Percentiles rank a stretch among this genome's conserved stretches.
These are phyloP conservation scores for Thelephora aurantiotincta DNA, from an alignment of 768 basidiomycete genomes.

Conservation along the genomic window DNA sequence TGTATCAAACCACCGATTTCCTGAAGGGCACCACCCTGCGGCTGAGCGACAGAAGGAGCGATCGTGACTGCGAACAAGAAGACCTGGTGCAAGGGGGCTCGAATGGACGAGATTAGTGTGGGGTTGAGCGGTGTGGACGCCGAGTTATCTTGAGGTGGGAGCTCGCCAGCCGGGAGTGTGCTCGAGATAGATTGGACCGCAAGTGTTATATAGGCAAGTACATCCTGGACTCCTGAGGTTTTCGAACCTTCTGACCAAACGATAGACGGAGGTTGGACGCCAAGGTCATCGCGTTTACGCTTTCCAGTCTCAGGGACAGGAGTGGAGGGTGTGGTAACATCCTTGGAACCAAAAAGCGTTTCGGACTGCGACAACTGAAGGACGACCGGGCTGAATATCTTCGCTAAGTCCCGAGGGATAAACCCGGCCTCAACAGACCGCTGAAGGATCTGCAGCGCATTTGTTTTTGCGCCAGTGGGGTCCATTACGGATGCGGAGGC, in stretches of 20 bases:
- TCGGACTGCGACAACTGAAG: constrained; percentile 55
- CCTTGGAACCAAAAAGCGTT: constrained; percentile 46
- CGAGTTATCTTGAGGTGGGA: constrained; percentile 13
- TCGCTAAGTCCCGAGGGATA: constrained; percentile 39
- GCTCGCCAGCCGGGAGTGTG: constrained; percentile 20
- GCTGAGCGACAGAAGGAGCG: constrained; percentile 19
- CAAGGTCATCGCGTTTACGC: constrained; percentile 51
- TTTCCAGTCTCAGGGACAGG: constrained; percentile 60
- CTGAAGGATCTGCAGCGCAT: constrained; percentile 41
- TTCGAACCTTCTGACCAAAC: constrained; percentile 6
- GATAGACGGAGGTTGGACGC: constrained; percentile 15
- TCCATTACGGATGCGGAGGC: constrained; percentile 32
- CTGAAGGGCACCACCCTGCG: constrained; percentile 42
- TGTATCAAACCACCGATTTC: constrained; percentile 75
- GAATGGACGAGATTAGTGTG: constrained; percentile 52
- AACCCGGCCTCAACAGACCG: constrained; percentile 30
- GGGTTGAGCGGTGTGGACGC: constrained; percentile 28
- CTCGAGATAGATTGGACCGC: constrained; percentile 45
- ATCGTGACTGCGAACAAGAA: constrained; percentile 71
- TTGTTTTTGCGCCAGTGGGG: constrained; percentile 25
- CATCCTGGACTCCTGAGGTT: not conserved
- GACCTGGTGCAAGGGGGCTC: constrained; percentile 58
- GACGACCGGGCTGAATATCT: constrained; percentile 44
- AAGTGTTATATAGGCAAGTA: constrained; percentile 1
- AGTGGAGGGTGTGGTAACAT: constrained; percentile 47